Base-by-base conservation (phyloP, 208 protist genomes). In the Acanthamoeba culbertsoni region DNA sequence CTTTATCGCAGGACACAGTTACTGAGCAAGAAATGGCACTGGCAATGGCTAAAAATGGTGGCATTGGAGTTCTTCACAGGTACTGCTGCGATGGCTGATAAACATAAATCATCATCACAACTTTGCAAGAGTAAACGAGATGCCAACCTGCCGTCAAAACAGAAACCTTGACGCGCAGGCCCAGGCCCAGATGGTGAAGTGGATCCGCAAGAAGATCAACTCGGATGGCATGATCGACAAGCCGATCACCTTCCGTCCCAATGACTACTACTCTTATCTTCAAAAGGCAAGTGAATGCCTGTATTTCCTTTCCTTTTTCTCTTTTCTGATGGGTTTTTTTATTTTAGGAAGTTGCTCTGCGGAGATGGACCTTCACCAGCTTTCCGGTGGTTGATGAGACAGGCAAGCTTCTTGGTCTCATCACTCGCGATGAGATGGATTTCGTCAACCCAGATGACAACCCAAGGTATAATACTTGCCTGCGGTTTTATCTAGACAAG, bases 1-100 rank as follows among this genome's bases (percentile, higher is more conserved):
- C 96, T 1, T 98, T 98, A 8, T 98, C 98, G 89, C 99, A 99
- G 98, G 98, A 99, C 94, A 99, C 98, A 10, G 97, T 99, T 71
- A 99, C 98, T 43, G 98, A 99, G 95, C 96, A 96, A 79, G 95
- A 97, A n/a, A 99, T 99, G 96, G 95, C 96, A 33, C 94, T 97
- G n/a, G 77, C 59, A 53, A 96, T 97, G 96, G 98, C 98, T 33
- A 96, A 99, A 51, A 98, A 98, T 95, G 98, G 98, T 53, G 98
- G 98, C 93, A 97, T 99, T 71, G 98, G 98, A 63, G 98, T 99
- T 42, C 95, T 99, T 53, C 98, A 99, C 97, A 98, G n/a, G n/a
- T n/a, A n/a, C n/a, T n/a, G n/a, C n/a, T n/a, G n/a, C n/a, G n/a
- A n/a, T n/a, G n/a, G n/a, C n/a, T n/a, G n/a, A n/a, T n/a, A n/a